Base-by-base conservation (phyloP, 257 asterid genomes). In the Fraxinus cuspidata region DNA sequence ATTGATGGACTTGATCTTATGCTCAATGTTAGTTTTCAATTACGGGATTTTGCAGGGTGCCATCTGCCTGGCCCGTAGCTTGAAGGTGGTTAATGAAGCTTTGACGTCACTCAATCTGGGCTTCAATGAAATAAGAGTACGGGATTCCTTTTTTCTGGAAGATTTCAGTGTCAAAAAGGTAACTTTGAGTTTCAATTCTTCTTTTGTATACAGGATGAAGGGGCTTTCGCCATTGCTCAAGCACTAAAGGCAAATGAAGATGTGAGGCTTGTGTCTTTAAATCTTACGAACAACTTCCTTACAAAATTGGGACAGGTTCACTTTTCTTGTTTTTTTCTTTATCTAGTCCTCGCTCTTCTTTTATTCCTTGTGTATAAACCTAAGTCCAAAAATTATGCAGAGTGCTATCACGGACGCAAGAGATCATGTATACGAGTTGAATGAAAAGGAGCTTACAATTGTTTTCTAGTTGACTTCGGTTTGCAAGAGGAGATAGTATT, bases 401-500 rank as follows among this genome's bases (percentile, higher is more conserved):
- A 90, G 97, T 82, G 98, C 98, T 8, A 84, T 95, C 75, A 79
- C 97, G 23, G 98, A 95, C 44, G 98, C 99, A 65, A 91, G 90
- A 51, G 99, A 95, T 79, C 99, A 95, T 49, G 99, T 93, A 70
- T 86, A 28, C 74, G 99, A 95, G 96, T 93, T 95, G 99, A 95
- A 74, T 40, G 99, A 91, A 75, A 90, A 88, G 85, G 99, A 94
- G 93, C 88, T 94, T 71, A 82, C 73, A 0, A 80, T 94, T 79
- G 87, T 86, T 80, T 92, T 91, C 83, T 94, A 94, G 90, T 81
- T 23, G 47, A 60, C 47, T 71, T 37, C 67, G 21, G 64, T 71
- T 42, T 73, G 12, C 79, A 29, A 65, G 71, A 69, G 64, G 60
- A 38, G 44, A 74, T 47, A 72, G 40, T 65, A 28, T 38, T 72